These are phyloP conservation scores for Fibroporia radiculosa DNA, from an alignment of 768 basidiomycete species.

Conservation along the genomic window DNA sequence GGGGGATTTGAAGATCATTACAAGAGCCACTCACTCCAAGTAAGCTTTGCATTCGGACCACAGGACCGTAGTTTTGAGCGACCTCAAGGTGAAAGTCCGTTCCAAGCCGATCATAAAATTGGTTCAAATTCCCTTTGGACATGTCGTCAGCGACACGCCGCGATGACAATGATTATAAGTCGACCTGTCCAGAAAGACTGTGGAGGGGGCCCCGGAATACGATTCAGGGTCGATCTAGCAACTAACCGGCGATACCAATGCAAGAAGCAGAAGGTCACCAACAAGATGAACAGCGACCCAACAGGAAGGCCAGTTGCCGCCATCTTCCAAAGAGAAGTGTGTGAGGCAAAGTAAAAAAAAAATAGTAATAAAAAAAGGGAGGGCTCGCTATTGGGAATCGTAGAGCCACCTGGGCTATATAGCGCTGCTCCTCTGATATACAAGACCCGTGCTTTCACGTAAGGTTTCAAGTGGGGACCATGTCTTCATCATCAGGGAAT, in stretches of 20 bases:
- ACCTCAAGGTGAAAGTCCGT: conserved; percentile 10
- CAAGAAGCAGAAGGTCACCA: conserved; percentile 3
- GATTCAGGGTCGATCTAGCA: conserved; percentile 10
- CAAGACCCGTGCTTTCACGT: no score
- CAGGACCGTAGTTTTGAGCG: conserved; percentile 27
- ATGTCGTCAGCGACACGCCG: not conserved
- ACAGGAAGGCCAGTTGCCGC: no score
- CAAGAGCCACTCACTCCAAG: conserved; percentile 31
- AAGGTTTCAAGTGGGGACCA: no score
- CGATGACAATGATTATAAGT: not conserved
- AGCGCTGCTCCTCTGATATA: no score
- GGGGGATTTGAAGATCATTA: not conserved
- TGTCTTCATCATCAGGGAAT: no score
- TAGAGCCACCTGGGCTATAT: no score
- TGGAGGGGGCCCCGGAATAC: conserved; percentile 11
- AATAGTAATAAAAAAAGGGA: no score
- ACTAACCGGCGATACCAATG: conserved; percentile 3
- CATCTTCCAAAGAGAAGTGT: no score
- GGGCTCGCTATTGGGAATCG: no score
- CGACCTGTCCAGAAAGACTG: conserved; percentile 10
- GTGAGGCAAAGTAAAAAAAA: no score
- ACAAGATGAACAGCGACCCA: not conserved
- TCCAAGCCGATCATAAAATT: conserved; percentile 7
- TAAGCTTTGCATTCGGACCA: conserved; percentile 39
- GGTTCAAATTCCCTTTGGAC: conserved; percentile 7